A percentile compares a stretch with the other conserved stretches of the same genome.
Evolutionary conservation across 2,329 filamentous ascomycete genomes (phyloP).

Genomic region (Magnaporthiopsis incrustans): DNA sequence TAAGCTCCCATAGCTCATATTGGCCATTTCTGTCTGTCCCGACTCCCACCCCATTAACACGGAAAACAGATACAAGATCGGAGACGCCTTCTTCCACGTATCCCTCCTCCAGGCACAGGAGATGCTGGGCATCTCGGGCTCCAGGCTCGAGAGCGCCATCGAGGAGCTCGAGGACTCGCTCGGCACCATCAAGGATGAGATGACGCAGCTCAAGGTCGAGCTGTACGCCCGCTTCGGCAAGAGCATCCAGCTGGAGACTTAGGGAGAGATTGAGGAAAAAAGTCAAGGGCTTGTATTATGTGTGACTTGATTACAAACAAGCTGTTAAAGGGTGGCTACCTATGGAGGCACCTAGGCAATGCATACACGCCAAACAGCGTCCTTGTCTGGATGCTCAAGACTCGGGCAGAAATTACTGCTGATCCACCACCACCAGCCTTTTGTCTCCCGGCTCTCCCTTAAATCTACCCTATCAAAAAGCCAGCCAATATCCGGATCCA

Average conservation of each 20-base stretch:
- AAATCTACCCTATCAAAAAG: too few species aligned
- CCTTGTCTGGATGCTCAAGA: too few species aligned
- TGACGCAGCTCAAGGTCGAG: conserved; percentile 82
- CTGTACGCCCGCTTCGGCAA: conserved; percentile 91
- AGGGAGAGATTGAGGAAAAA: conserved; percentile 19
- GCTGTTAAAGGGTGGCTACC: too few species aligned
- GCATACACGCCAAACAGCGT: too few species aligned
- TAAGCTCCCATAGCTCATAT: conserved; percentile 36
- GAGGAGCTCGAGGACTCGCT: conserved; percentile 69
- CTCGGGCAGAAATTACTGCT: too few species aligned
- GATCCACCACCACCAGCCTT: too few species aligned
- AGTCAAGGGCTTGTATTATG: too few species aligned
- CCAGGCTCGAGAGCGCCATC: conserved; percentile 70
- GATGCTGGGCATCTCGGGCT: conserved; percentile 64
- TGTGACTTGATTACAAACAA: too few species aligned
- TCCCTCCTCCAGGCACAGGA: conserved; percentile 79
- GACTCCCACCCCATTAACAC: neutral
- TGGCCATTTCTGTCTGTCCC: neutral
- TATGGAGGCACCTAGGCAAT: too few species aligned
- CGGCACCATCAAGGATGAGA: conserved; percentile 68
- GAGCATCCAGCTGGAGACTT: conserved; percentile 94
- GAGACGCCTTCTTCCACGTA: conserved; percentile 88
- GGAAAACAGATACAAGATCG: conserved; percentile 76
- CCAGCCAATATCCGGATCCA: too few species aligned
- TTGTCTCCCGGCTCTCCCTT: too few species aligned